A percentile compares a stretch with the other conserved stretches of the same genome.
Conservation (phyloP, 2,329 filamentous ascomycete genomes). For the Colletotrichum musae region DNA sequence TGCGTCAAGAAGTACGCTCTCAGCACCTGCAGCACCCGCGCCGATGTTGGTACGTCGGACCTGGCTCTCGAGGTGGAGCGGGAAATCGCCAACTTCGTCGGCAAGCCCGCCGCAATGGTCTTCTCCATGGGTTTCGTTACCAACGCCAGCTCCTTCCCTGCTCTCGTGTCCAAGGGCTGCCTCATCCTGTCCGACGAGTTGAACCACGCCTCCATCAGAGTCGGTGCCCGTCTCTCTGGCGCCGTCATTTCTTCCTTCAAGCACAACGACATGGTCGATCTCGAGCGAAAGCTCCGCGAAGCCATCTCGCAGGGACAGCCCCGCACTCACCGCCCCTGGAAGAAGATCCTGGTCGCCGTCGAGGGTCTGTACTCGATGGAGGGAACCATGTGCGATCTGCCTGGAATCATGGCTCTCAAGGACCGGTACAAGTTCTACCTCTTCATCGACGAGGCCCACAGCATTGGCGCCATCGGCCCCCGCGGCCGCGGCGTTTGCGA, state of each 20-base stretch:
- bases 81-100: slow-evolving; percentile 90
- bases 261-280: slow-evolving; percentile 93
- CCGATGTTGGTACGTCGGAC: slow-evolving; percentile 89
- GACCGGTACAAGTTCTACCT: slow-evolving; percentile 97
- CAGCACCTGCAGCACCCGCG: slow-evolving; percentile 83
- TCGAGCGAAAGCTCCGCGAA: slow-evolving; percentile 90
- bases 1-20: slow-evolving; percentile 88
- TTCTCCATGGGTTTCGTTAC: slow-evolving; percentile 99
- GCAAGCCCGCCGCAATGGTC: slow-evolving; percentile 94
- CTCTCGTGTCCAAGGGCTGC: slow-evolving; percentile 91
- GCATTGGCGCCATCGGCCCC: slow-evolving; percentile 91
- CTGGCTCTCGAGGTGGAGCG: slow-evolving; percentile 91
- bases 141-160: slow-evolving; percentile 93
- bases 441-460: slow-evolving; percentile 97
- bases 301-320: slow-evolving; percentile 97
- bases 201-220: slow-evolving; percentile 97
- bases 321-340: slow-evolving; percentile 98
- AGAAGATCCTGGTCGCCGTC: slow-evolving; percentile 97
- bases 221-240: slow-evolving; percentile 92
- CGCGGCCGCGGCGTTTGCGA: slow-evolving; percentile 94
- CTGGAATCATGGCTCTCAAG: slow-evolving; percentile 88
- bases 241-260: slow-evolving; percentile 97
- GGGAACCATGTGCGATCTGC: slow-evolving; percentile 98
- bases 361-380: slow-evolving; percentile 99
- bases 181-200: slow-evolving; percentile 97